phyloP scores from a whole-genome alignment of 225 moss, liverwort and hornwort species.

The Sphagnum tenellum region DNA sequence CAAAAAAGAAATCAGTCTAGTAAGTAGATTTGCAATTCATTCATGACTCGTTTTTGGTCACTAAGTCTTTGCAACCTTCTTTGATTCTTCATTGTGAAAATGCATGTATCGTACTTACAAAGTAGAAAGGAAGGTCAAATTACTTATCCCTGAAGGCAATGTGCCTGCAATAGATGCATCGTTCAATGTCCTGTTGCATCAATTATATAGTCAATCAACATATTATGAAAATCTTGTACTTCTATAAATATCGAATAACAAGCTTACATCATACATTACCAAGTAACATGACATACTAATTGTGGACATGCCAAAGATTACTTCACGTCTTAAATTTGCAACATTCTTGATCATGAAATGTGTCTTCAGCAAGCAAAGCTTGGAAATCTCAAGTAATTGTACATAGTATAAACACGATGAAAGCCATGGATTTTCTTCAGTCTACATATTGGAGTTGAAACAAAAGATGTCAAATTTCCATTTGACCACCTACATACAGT shows the following conservation, averaged over 20 bases:
- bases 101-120: neutral
- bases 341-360: neutral
- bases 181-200: conserved; percentile 1
- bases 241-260: neutral
- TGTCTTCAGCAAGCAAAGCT: too few relatives aligned
- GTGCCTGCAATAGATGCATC: neutral
- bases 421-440: too few relatives aligned
- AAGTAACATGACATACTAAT: too few relatives aligned
- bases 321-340: neutral
- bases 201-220: neutral
- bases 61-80: neutral
- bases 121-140: neutral
- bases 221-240: neutral
- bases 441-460: too few relatives aligned
- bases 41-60: too few relatives aligned
- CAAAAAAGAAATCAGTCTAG: neutral
- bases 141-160: conserved; percentile 1
- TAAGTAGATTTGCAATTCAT: neutral
- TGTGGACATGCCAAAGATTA: neutral
- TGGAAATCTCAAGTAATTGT: too few relatives aligned
- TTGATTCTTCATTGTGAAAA: neutral
- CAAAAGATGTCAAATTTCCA: too few relatives aligned
- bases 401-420: too few relatives aligned
- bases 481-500: too few relatives aligned
- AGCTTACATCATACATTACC: neutral